Base-by-base conservation (phyloP, 768 basidiomycete species). In the Multifurca ochricompacta region DNA sequence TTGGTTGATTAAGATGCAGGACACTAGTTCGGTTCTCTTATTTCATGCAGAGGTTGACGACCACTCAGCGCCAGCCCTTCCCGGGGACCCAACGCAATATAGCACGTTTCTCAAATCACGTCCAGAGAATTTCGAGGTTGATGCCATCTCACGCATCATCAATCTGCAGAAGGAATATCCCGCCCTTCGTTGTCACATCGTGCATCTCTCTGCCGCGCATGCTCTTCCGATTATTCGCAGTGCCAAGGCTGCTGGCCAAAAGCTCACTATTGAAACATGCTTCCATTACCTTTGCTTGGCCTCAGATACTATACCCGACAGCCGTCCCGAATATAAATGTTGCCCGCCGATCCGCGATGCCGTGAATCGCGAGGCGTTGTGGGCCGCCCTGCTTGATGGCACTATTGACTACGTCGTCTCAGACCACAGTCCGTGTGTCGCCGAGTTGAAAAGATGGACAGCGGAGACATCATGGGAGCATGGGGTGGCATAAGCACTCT, bases 401-500 rank as follows among this genome's bases (percentile, higher is more conserved):
- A 74, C 82, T 37, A 92, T 99, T 62, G 91, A 96, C 69, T 93
- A 79, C 64, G 83, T 98, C 49, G 93, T 98, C 6, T 95, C 92
- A 49, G 95, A 99, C 70, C 95, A 99, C 66, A 93, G 90, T 59
- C 94, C 94, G 14, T 97, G 94, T 68, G 75, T 87, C 11, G 71
- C 79, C 21, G 81, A 83, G 62, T 72, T 99, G 55, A 99, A 98
- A 78, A 77, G 56, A 67, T 83, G 32, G 83, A 84, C 27, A 76
- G 78, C 39, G 89, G 92, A 1, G 78, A 93, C 64, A 75, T 97
- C 57, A 88, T 96, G 85, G 68, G 72, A 19, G 90, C 94, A 0
- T 97, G 95, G 95, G 95, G 95, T 37, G 95, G 95, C 0, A 90
- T 99, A 59, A 87, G 86, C 57, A 85, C 89, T 4, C 76, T 99